Evolutionary conservation across 1,139 yeast genomes (phyloP), one percentile per base, ranked within the genome.

Genomic region (Taphrina populina): DNA sequence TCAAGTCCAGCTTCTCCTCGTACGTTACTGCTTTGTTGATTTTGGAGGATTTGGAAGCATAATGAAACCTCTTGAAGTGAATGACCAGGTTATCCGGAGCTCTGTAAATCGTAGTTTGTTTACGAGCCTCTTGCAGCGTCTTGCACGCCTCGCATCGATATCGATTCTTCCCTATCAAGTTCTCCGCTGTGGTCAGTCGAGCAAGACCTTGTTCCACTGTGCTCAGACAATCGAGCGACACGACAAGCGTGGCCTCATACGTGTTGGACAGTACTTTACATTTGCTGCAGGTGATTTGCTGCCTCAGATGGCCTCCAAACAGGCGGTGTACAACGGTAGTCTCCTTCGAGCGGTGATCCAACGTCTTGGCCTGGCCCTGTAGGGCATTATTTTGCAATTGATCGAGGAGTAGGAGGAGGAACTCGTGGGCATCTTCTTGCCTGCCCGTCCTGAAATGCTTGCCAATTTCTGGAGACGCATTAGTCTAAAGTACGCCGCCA

Each of bases 371-470:
- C 6, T 51, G 45, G 23, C 52, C 55, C 26, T 47, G 54, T 29
- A 59, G 40, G 19, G 52, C 47, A 24, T 63, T 32, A 7, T 57
- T 41, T 35, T 64, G 65, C 37, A 64, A 41, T 17, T 60, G 60
- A 33, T 64, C 66, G 17, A 64, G 47, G 23, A 64, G 57, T 29
- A 56, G 55, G 2, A 64, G 61, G 30, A 64, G 87, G 70, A 90
- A 92, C 70, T 92, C 99, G 69, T 92, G 99, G 0, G 96, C 85
- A 69, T 92, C 99, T 70, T 92, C 97, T 69, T 92, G 98, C 17
- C 64, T 57, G 21, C 60, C 59, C 4, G 59, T 57, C 15, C 57
- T 32, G 26, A 62, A 60, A 19, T 57, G 61, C 17, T 58, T 54
- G 8, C 61, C 62, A n/a, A 56, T 52, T 29, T 58, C 59, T 56